A percentile compares a stretch with the other conserved stretches of the same genome.
Conservation (phyloP, 2,329 filamentous ascomycete genomes). For the Hirsutella minnesotensis region DNA sequence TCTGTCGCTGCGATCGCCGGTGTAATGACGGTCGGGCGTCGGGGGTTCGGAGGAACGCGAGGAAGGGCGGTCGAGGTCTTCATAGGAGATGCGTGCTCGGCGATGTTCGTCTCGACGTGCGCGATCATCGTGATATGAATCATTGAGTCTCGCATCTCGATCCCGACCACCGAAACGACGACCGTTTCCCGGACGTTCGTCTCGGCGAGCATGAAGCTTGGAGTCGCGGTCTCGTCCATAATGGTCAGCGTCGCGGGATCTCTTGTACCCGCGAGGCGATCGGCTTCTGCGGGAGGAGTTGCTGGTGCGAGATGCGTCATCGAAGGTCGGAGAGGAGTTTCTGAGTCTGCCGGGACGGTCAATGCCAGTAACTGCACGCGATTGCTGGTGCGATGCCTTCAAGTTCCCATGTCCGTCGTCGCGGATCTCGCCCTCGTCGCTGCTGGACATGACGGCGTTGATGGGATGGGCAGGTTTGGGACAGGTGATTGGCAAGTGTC, state of each 20-base stretch:
- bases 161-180: slow-evolving; percentile 20
- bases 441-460: slow-evolving; percentile 38
- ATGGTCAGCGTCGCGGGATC: slow-evolving; percentile 49
- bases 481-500: slow-evolving; percentile 17
- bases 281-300: slow-evolving; percentile 34
- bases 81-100: slow-evolving; percentile 3
- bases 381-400: slow-evolving; percentile 81
- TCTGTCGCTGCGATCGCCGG: slow-evolving; percentile 14
- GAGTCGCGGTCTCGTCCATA: slow-evolving; percentile 35
- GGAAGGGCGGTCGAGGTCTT: slow-evolving; percentile 2
- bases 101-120: slow-evolving; percentile 1
- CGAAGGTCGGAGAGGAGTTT: slow-evolving; percentile 45
- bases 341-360: slow-evolving; percentile 80
- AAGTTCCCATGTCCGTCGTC: slow-evolving; percentile 52
- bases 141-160: slow-evolving; percentile 4
- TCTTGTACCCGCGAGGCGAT: slow-evolving; percentile 57
- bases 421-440: slow-evolving; percentile 79
- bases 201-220: slow-evolving; percentile 50
- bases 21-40: neutral
- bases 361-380: slow-evolving; percentile 69
- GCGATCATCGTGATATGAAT: slow-evolving; percentile 2
- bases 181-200: slow-evolving; percentile 38
- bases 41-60: neutral
- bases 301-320: slow-evolving; percentile 30
- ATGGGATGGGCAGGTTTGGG: slow-evolving; percentile 1